Percentiles rank a stretch among this genome's conserved stretches.
phyloP scores from a whole-genome alignment of 176 grass and related monocot species.

The Cenchrus fungigraminus region DNA sequence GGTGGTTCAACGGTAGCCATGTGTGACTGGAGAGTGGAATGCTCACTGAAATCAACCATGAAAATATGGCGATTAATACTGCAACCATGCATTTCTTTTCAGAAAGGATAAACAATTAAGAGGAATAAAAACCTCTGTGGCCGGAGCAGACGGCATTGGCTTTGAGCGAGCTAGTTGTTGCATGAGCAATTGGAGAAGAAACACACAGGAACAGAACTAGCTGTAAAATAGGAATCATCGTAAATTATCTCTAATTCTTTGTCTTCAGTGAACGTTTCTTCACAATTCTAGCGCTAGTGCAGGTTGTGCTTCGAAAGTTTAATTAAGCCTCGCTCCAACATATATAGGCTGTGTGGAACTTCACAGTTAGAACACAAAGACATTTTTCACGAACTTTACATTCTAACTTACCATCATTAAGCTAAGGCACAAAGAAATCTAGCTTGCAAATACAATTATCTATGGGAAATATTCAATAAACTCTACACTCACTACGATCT shows the following conservation, averaged over 20 bases:
- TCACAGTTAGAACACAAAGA: too few species aligned
- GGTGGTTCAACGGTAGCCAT: slow-evolving; percentile 50
- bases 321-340: neutral
- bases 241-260: neutral
- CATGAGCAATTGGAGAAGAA: neutral
- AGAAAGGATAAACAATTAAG: too few species aligned
- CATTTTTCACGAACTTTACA: too few species aligned
- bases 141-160: neutral
- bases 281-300: neutral
- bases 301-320: neutral
- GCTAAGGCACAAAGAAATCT: too few species aligned
- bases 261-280: neutral
- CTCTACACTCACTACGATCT: too few species aligned
- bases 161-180: neutral
- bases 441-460: too few species aligned
- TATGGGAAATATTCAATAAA: too few species aligned
- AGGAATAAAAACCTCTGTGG: neutral
- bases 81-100: too few species aligned
- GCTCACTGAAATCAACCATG: neutral
- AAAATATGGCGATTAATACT: too few species aligned
- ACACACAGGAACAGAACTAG: neutral
- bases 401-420: too few species aligned
- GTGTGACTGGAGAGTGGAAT: too few species aligned
- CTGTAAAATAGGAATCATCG: neutral
- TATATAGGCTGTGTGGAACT: neutral